Conservation (phyloP, 805 yeast genomes). For the Tanozyma kutaoensis region DNA sequence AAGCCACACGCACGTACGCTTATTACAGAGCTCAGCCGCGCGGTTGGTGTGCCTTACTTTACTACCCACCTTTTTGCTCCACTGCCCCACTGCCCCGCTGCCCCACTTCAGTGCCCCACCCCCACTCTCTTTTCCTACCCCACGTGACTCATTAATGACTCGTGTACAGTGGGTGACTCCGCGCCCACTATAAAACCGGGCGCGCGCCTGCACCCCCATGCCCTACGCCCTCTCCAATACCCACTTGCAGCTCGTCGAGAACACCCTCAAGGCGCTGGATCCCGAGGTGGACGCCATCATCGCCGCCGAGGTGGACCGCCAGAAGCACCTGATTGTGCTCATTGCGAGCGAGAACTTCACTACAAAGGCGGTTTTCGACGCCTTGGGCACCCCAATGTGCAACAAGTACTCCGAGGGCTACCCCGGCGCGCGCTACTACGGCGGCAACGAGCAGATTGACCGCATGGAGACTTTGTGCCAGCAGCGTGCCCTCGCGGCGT, state of each 20-base stretch:
- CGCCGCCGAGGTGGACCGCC: conserved; percentile 68
- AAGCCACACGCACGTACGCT: too few relatives aligned
- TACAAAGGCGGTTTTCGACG: conserved; percentile 86
- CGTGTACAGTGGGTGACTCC: too few relatives aligned
- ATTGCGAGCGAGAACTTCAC: conserved; percentile 97
- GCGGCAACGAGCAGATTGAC: conserved; percentile 94
- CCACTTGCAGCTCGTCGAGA: not conserved
- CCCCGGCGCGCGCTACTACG: conserved; percentile 96
- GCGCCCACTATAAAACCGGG: too few relatives aligned
- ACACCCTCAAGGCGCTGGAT: conserved; percentile 23
- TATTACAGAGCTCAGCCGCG: too few relatives aligned
- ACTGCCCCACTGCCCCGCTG: too few relatives aligned
- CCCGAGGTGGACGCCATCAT: conserved; percentile 78
- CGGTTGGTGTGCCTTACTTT: too few relatives aligned
- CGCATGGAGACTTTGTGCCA: conserved; percentile 84
- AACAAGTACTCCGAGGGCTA: conserved; percentile 98
- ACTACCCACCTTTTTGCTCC: too few relatives aligned
- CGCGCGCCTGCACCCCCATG: too few relatives aligned
- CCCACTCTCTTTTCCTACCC: too few relatives aligned
- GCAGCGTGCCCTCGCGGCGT: conserved; percentile 80
- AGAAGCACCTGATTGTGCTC: conserved; percentile 80
- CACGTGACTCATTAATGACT: too few relatives aligned
- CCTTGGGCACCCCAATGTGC: conserved; percentile 91
- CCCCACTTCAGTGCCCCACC: too few relatives aligned
- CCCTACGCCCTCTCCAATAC: not conserved